These are phyloP conservation scores for Ogataea salicorniae DNA, from an alignment of 805 yeast genomes.

Conservation along the genomic window DNA sequence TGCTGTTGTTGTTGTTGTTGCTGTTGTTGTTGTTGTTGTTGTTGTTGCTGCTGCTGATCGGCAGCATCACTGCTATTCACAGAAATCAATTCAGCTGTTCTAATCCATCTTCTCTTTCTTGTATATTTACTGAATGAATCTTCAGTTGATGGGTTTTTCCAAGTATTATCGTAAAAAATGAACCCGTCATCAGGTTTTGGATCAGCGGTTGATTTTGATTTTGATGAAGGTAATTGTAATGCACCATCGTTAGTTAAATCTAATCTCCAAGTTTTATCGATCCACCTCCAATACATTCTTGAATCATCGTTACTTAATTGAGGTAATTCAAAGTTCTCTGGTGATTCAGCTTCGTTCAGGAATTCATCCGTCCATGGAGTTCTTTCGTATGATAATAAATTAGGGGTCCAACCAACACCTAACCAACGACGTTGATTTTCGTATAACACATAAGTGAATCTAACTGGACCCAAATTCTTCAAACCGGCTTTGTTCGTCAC, in stretches of 20 bases:
- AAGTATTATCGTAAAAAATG: slow-evolving; percentile 85
- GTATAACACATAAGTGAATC: slow-evolving; percentile 86
- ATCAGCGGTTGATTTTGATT: slow-evolving; percentile 55
- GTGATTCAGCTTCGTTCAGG: slow-evolving; percentile 74
- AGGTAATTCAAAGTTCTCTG: slow-evolving; percentile 77
- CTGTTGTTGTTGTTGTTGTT: background rate
- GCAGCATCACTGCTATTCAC: slow-evolving; percentile 11
- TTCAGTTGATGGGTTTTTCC: slow-evolving; percentile 88
- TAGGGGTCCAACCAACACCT: slow-evolving; percentile 97
- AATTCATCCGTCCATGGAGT: slow-evolving; percentile 98
- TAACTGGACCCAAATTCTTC: slow-evolving; percentile 39
- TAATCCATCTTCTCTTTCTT: slow-evolving; percentile 90
- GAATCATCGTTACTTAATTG: slow-evolving; percentile 58
- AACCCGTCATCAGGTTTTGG: slow-evolving; percentile 82
- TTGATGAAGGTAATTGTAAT: slow-evolving; percentile 60
- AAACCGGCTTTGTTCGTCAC: slow-evolving; percentile 14
- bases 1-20: background rate
- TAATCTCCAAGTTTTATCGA: slow-evolving; percentile 85
- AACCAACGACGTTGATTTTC: slow-evolving; percentile 97
- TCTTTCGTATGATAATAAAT: slow-evolving; percentile 85
- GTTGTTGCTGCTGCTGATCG: background rate
- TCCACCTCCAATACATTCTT: slow-evolving; percentile 91
- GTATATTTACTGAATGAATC: slow-evolving; percentile 89
- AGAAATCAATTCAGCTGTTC: slow-evolving; percentile 81
- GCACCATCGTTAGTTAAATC: slow-evolving; percentile 89